A percentile compares a stretch with the other conserved stretches of the same genome.
phyloP scores from a whole-genome alignment of 345 rosid genomes.

The Populus ilicifolia region DNA sequence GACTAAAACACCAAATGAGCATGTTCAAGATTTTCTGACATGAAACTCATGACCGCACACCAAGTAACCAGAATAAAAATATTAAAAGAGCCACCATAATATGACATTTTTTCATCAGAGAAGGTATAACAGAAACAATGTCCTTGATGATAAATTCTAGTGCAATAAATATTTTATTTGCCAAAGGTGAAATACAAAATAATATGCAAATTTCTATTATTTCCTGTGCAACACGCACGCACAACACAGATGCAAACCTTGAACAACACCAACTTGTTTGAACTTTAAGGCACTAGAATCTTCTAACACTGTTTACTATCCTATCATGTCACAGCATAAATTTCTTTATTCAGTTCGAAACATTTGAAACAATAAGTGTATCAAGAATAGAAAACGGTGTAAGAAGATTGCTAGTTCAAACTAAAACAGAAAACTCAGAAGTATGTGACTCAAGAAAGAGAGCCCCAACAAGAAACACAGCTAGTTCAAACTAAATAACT shows the following conservation, averaged over 20 bases:
- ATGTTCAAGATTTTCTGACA: neutral
- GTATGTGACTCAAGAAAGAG: neutral
- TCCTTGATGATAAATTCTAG: neutral
- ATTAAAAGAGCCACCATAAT: neutral
- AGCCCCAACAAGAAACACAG: neutral
- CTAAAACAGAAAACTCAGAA: neutral
- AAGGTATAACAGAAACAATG: neutral
- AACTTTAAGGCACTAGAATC: neutral
- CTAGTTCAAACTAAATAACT: neutral
- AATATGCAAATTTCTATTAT: neutral
- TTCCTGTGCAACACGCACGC: neutral
- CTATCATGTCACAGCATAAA: neutral
- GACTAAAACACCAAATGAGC: neutral
- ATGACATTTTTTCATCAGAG: neutral
- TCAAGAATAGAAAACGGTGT: no score
- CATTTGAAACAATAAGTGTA: neutral
- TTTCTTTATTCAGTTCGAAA: neutral
- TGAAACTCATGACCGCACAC: neutral
- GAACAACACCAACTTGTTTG: neutral
- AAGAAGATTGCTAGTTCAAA: no score
- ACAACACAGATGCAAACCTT: neutral
- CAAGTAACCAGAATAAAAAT: neutral
- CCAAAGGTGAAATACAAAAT: neutral
- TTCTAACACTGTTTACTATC: neutral
- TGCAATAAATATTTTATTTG: neutral